Evolutionary conservation across 495 filamentous ascomycete genomes (phyloP).

Genomic region (Xylaria bambusicola): DNA sequence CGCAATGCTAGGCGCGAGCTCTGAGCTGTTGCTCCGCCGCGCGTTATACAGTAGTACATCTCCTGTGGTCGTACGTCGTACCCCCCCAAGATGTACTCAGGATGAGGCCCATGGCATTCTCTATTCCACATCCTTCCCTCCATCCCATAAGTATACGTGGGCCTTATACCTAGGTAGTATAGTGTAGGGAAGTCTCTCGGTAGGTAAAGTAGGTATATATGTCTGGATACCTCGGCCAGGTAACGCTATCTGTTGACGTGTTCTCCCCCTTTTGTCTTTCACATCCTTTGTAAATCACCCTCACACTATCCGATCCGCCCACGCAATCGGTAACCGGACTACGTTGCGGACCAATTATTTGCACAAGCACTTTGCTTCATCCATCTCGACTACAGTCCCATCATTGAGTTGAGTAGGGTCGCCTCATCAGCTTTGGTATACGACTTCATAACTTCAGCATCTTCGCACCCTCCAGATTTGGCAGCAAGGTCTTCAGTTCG

Average conservation of each 20-base stretch:
- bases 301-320: background rate
- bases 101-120: background rate
- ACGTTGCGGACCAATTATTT: too few species aligned
- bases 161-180: too few species aligned
- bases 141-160: too few species aligned
- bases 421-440: too few species aligned
- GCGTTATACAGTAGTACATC: too few species aligned
- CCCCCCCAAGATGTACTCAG: too few species aligned
- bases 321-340: too few species aligned
- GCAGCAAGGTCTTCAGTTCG: background rate
- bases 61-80: too few species aligned
- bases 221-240: background rate
- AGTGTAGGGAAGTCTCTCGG: background rate
- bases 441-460: background rate
- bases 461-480: background rate
- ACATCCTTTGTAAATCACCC: constrained; percentile 8
- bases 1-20: background rate
- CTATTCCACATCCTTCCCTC: background rate
- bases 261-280: background rate
- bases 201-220: background rate
- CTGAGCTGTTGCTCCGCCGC: constrained; percentile 1
- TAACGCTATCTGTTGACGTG: background rate
- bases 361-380: too few species aligned
- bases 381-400: background rate
- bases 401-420: too few species aligned